Conservation (phyloP, 2,329 filamentous ascomycete species). For the Xylariaceae sp. region DNA sequence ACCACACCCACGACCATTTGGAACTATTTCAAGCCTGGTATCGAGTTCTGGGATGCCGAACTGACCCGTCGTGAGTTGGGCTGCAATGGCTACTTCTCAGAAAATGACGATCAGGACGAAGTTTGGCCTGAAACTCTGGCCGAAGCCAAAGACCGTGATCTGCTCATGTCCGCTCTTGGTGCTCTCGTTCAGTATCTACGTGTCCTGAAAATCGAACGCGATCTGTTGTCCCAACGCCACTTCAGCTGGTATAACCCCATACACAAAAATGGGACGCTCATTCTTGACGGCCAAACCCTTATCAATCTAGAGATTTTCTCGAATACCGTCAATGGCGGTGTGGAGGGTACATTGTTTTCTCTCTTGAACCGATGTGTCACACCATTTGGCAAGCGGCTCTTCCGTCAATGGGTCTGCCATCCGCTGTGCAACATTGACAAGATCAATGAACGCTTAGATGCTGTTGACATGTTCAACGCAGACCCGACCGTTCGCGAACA, state of each 20-base stretch:
- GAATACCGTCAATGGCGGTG: slow-evolving; percentile 82
- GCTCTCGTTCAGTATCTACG: slow-evolving; percentile 84
- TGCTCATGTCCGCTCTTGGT: slow-evolving; percentile 86
- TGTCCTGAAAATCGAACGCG: slow-evolving; percentile 81
- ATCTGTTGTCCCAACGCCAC: slow-evolving; percentile 82
- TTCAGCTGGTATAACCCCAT: slow-evolving; percentile 93
- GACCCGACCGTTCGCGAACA: slow-evolving; percentile 77
- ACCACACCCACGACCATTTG: slow-evolving; percentile 89
- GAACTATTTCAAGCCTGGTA: slow-evolving; percentile 83
- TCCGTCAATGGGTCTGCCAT: slow-evolving; percentile 96
- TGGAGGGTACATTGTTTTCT: slow-evolving; percentile 82
- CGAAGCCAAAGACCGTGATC: slow-evolving; percentile 70
- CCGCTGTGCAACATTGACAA: slow-evolving; percentile 80
- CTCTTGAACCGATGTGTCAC: slow-evolving; percentile 93
- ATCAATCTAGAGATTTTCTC: slow-evolving; percentile 98
- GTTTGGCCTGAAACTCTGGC: slow-evolving; percentile 73
- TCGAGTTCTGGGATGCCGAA: slow-evolving; percentile 89
- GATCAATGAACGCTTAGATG: slow-evolving; percentile 88
- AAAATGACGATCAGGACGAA: slow-evolving; percentile 47
- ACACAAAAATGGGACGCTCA: slow-evolving; percentile 79
- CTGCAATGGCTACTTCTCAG: slow-evolving; percentile 72
- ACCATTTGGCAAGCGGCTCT: slow-evolving; percentile 92
- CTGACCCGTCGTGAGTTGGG: slow-evolving; percentile 77
- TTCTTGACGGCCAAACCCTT: slow-evolving; percentile 91
- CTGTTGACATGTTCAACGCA: slow-evolving; percentile 86